Percentiles rank a stretch among this genome's conserved stretches.
These are phyloP conservation scores for Phalaenopsis aphrodite DNA, from an alignment of 106 monocot species.

Conservation along the genomic window DNA sequence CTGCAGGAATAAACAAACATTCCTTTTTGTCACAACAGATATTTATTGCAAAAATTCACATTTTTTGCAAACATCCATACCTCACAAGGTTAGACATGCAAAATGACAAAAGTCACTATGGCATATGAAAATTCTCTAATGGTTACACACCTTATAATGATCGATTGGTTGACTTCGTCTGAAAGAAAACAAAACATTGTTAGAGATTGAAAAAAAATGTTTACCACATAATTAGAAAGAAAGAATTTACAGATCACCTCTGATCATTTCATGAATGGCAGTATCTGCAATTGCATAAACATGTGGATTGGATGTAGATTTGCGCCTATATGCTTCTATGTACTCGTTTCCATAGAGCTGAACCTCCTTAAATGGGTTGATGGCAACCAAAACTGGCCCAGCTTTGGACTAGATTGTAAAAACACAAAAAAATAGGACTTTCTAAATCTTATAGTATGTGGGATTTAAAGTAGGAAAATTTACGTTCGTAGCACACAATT, in stretches of 20 bases:
- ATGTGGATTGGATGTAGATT: conserved; percentile 63
- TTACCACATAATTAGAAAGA: neutral
- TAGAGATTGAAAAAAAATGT: neutral
- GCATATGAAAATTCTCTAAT: neutral
- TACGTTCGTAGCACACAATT: neutral
- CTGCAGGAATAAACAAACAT: no score
- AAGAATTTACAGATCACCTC: conserved; percentile 47
- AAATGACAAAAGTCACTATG: neutral
- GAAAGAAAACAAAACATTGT: conserved; percentile 28
- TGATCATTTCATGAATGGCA: conserved; percentile 85
- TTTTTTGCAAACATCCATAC: no score
- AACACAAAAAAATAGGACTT: neutral
- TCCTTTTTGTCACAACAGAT: no score
- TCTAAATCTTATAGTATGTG: neutral
- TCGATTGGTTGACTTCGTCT: conserved; percentile 96
- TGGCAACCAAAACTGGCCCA: conserved; percentile 77
- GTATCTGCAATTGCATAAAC: conserved; percentile 97
- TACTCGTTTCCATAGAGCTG: conserved; percentile 63
- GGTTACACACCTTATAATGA: conserved; percentile 77
- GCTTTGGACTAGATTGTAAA: conserved; percentile 61
- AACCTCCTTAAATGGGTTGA: conserved; percentile 88
- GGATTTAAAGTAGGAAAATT: neutral
- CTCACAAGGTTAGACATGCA: neutral
- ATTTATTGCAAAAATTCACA: no score
- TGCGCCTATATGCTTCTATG: conserved; percentile 75